Percentiles rank a stretch among this genome's conserved stretches.
These are phyloP conservation scores for Debaryomyces sp. DNA, from an alignment of 1,139 yeast species.

Conservation along the genomic window DNA sequence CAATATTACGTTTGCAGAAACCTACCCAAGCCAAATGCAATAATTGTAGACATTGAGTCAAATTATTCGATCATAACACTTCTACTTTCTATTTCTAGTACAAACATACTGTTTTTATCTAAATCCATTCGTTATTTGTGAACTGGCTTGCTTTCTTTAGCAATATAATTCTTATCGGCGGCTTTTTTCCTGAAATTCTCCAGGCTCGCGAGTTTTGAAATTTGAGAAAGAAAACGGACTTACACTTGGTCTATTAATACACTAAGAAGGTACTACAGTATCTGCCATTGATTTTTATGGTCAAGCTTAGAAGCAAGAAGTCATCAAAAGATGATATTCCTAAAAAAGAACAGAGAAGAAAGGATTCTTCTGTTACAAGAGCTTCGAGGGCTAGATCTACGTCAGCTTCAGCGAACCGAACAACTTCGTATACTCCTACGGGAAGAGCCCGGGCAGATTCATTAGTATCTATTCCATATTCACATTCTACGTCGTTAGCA, in stretches of 20 bases:
- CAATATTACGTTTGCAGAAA: not conserved
- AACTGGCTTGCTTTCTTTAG: not conserved
- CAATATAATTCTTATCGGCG: not conserved
- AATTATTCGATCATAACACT: no score
- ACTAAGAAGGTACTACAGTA: not conserved
- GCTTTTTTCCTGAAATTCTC: not conserved
- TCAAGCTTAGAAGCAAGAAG: not conserved
- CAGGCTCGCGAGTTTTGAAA: not conserved
- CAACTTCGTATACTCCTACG: constrained; percentile 2
- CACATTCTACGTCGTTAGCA: constrained; percentile 4
- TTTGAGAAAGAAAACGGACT: not conserved
- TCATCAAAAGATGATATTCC: constrained; percentile 1
- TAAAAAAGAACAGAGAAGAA: constrained; percentile 1
- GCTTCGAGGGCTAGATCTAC: constrained; percentile 6
- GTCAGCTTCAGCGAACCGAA: constrained; percentile 2
- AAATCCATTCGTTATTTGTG: not conserved
- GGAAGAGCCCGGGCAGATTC: not conserved
- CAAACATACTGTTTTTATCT: no score
- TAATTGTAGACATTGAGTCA: no score
- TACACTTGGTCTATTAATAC: not conserved
- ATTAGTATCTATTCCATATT: not conserved
- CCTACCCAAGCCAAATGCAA: not conserved
- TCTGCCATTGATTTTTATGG: not conserved
- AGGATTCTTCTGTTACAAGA: not conserved
- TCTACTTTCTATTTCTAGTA: no score